Conservation (phyloP, 805 yeast genomes). For the Brettanomyces anomalus region DNA sequence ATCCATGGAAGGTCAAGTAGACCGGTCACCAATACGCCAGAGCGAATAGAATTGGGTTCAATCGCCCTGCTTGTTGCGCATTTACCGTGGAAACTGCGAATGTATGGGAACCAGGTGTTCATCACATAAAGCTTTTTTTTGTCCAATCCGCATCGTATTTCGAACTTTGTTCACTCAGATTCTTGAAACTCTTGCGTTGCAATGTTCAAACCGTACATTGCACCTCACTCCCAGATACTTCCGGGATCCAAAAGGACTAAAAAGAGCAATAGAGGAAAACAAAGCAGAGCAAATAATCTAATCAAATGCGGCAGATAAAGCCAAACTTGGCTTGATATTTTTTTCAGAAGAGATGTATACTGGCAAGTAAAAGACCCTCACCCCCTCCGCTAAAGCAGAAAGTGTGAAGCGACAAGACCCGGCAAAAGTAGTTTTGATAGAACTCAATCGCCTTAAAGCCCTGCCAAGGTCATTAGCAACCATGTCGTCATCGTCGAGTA, state of each 20-base stretch:
- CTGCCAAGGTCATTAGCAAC: slow-evolving; percentile 40
- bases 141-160: not conserved
- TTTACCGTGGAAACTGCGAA: slow-evolving; percentile 97
- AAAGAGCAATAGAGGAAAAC: not conserved
- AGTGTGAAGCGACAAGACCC: slow-evolving; percentile 15
- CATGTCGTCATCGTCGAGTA: slow-evolving; percentile 92
- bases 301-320: not conserved
- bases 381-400: slow-evolving; percentile 24
- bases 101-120: slow-evolving; percentile 75
- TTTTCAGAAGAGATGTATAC: slow-evolving; percentile 59
- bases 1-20: slow-evolving; percentile 83
- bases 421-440: slow-evolving; percentile 23
- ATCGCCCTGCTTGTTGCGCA: slow-evolving; percentile 42
- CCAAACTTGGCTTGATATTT: not conserved
- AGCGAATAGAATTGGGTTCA: slow-evolving; percentile 55
- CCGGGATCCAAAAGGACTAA: not conserved
- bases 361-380: slow-evolving; percentile 77
- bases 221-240: slow-evolving; percentile 3
- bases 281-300: not conserved
- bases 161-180: not conserved
- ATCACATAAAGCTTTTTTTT: slow-evolving; percentile 19
- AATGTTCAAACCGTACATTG: slow-evolving; percentile 3
- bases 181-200: slow-evolving; percentile 1
- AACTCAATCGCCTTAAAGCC: slow-evolving; percentile 20
- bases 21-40: slow-evolving; percentile 77